Evolutionary conservation across 345 rosid species (phyloP), one percentile per base, ranked within the genome.

Genomic region (Corchorus capsularis): DNA sequence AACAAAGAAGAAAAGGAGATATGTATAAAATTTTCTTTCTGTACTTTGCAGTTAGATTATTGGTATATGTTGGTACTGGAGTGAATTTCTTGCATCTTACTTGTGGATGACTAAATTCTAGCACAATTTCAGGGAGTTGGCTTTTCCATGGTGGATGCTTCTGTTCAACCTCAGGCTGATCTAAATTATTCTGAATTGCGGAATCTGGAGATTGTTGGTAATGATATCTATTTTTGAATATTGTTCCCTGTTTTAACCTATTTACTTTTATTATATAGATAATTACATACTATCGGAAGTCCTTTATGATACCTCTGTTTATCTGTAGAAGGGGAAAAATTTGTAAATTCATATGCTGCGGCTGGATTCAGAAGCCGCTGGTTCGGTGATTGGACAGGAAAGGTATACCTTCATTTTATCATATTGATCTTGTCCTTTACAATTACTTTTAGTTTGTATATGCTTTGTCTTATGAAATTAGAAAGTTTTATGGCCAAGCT

Each of bases 371-470:
- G 64, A 65, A 82, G 88, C 77, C 76, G 84, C 68, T 80, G 86
- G 86, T 77, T 85, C 14, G 85, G 87, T 71, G 83, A 86, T 75
- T 84, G 85, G 88, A 46, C 74, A 6, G 75, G 55, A 4, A 69
- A 83, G 85, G 88, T 85, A 64, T 66, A 80, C 46, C 73, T 73
- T 34, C 67, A 17, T 52, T 63, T 74, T 47, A 16, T 74, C 13
- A 32, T 76, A 65, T 50, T 57, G 34, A 37, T 66, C 12, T 35
- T 64, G n/a, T 12, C 11, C 16, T 16, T 50, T 32, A 35, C 20
- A 6, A 52, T 66, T 16, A 66, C 20, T 66, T 41, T 45, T 63
- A 39, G 47, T 17, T 37, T 39, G 14, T 39, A 39, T 37, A 15
- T 62, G 66, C 37, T 35, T 27, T 27, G 45, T 35, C 67, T 63